Base-by-base conservation (phyloP, 768 basidiomycete species). In the Mycena rebaudengoi region DNA sequence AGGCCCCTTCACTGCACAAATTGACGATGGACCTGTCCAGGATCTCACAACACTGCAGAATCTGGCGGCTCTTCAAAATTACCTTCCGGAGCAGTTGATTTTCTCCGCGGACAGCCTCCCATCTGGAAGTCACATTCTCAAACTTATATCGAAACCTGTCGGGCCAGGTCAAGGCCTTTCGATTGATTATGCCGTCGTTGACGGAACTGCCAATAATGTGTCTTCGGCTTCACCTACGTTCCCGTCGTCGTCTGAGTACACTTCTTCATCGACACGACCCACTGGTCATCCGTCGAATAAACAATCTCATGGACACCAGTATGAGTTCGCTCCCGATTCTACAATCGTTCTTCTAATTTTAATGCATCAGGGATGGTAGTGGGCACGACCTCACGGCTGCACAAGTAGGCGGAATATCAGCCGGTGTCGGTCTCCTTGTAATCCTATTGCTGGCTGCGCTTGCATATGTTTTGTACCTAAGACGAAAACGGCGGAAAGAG, bases 111-210 rank as follows among this genome's bases (percentile, higher is more conserved):
- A 67, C 18, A 66, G 72, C 35, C 70, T 80, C 1, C 70, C 67
- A 3, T n/a, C 53, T n/a, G 74, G 74, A 16, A 39, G 51, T 29
- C 78, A 83, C 65, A 73, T 70, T 39, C 28, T 83, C n/a, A 63
- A 67, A 18, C 51, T 83, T 25, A 72, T 69, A 18, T 76, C 78
- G 49, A 62, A 72, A 23, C 72, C 79, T 30, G 57, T 41, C 6
- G 4, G 23, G 2, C 57, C 51, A 8, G 66, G 60, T 3, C 68
- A 74, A 61, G 58, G 57, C 2, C 71, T 80, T 12, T 44, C 60
- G 25, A 62, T 80, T 30, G 73, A 77, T 39, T 73, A 79, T 39
- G 80, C 79, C 6, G 50, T 60, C 50, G 70, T 71, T 12, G 53
- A 60, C 32, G 49, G 44, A 43, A 45, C 35, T 23, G 20, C 12